Percentiles rank a stretch among this genome's conserved stretches.
Conservation (phyloP, 1,284 basidiomycete species). For the Cutaneotrichosporon sp. region DNA sequence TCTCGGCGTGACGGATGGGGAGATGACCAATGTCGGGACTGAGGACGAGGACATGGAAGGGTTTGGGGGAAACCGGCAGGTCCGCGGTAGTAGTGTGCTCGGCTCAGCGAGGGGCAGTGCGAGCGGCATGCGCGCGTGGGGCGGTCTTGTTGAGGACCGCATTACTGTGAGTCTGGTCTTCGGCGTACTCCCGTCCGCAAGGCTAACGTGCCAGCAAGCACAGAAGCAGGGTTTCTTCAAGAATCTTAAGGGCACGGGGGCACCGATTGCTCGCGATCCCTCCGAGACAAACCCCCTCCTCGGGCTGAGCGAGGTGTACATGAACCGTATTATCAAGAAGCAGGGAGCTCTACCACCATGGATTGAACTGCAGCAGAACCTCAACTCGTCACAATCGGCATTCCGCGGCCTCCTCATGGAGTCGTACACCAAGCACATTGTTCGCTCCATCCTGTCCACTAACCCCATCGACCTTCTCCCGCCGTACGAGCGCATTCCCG, state of each 20-base stretch:
- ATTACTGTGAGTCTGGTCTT: conserved; percentile 58
- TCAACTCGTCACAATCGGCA: conserved; percentile 56
- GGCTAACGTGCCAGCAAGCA: conserved; percentile 23
- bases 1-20: conserved; percentile 50
- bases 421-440: conserved; percentile 56
- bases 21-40: conserved; percentile 40
- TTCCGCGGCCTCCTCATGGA: conserved; percentile 61
- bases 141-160: conserved; percentile 67
- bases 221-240: conserved; percentile 63
- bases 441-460: conserved; percentile 54
- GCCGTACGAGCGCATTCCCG: conserved; percentile 52
- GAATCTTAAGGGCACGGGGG: conserved; percentile 66
- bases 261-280: conserved; percentile 58
- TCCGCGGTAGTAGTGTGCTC: conserved; percentile 42
- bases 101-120: conserved; percentile 37
- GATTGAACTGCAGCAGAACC: conserved; percentile 73
- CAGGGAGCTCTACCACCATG: conserved; percentile 85
- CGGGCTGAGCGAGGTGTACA: conserved; percentile 59
- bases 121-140: conserved; percentile 66
- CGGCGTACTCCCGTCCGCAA: neutral
- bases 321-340: conserved; percentile 79
- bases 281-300: conserved; percentile 79
- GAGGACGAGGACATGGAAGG: conserved; percentile 52
- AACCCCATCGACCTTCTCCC: conserved; percentile 47
- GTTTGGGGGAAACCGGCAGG: conserved; percentile 53